Conservation (phyloP, 352 stramenopile genomes). For the Peronospora belbahrii region DNA sequence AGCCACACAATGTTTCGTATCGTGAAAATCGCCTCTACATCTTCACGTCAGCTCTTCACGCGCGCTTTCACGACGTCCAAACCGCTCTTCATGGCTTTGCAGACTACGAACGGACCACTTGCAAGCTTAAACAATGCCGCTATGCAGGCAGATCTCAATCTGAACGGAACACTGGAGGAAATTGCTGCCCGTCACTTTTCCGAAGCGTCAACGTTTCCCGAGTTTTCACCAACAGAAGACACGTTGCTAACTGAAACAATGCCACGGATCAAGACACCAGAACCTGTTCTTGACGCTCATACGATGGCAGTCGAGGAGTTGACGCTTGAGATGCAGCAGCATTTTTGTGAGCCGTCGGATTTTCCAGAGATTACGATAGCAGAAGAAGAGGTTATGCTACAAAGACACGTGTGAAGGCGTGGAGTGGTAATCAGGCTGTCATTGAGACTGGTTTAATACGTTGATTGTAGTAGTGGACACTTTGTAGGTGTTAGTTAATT, state of each 20-base stretch:
- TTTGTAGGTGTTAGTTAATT: too few relatives aligned
- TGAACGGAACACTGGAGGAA: slow-evolving; percentile 41
- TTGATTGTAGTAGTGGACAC: too few relatives aligned
- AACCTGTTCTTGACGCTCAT: slow-evolving; percentile 17
- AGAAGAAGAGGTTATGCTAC: slow-evolving; percentile 48
- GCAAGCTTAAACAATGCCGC: slow-evolving; percentile 26
- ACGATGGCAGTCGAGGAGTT: slow-evolving; percentile 32
- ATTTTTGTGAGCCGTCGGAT: slow-evolving; percentile 58
- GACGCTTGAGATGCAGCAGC: slow-evolving; percentile 25
- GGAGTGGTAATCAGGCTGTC: too few relatives aligned
- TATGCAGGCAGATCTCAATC: slow-evolving; percentile 16
- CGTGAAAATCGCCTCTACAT: slow-evolving; percentile 3
- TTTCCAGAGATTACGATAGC: slow-evolving; percentile 44
- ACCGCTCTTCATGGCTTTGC: slow-evolving; percentile 4
- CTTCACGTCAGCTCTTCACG: slow-evolving; percentile 7
- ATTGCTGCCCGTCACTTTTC: slow-evolving; percentile 47
- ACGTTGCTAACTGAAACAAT: slow-evolving; percentile 34
- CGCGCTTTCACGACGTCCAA: slow-evolving; percentile 9
- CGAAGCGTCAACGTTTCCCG: slow-evolving; percentile 55
- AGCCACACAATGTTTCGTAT: slow-evolving; percentile 12
- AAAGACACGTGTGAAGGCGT: slow-evolving; percentile 17
- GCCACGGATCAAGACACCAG: slow-evolving; percentile 5
- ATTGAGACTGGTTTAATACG: too few relatives aligned
- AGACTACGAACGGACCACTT: slow-evolving; percentile 8
- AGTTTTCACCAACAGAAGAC: slow-evolving; percentile 54